phyloP scores from a whole-genome alignment of 148 eudicot genomes.

The Dysphania ambrosioides region DNA sequence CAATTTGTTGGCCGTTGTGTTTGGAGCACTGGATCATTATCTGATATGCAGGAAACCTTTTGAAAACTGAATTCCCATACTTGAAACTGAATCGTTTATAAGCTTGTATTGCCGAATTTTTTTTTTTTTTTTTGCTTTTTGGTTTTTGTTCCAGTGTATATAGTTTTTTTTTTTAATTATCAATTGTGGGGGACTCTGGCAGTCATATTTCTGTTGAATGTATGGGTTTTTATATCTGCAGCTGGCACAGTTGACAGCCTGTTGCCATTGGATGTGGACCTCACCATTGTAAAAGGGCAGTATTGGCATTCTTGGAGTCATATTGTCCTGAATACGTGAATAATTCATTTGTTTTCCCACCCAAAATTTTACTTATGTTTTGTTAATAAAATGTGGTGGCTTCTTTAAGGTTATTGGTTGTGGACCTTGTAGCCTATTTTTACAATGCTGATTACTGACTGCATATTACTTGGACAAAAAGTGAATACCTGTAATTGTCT shows the following conservation, averaged over 20 bases:
- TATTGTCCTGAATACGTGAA: slow-evolving; percentile 24
- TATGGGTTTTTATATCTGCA: slow-evolving; percentile 29
- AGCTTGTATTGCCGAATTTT: neutral
- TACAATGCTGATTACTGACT: slow-evolving; percentile 3
- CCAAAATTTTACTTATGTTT: slow-evolving; percentile 2
- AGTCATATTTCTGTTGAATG: slow-evolving; percentile 28
- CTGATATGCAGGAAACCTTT: too few species aligned
- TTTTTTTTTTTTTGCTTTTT: slow-evolving; percentile 2
- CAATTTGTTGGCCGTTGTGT: slow-evolving; percentile 12
- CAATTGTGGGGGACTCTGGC: slow-evolving; percentile 15
- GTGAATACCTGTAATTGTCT: slow-evolving; percentile 4
- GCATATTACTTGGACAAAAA: slow-evolving; percentile 1
- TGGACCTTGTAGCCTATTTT: slow-evolving; percentile 7
- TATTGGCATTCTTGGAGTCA: slow-evolving; percentile 20
- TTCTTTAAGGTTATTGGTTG: slow-evolving; percentile 15
- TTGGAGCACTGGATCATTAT: neutral
- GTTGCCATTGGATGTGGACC: slow-evolving; percentile 36
- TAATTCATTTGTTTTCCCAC: slow-evolving; percentile 19
- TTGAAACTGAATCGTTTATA: neutral
- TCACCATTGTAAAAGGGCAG: slow-evolving; percentile 27
- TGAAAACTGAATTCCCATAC: too few species aligned
- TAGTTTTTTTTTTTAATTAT: slow-evolving; percentile 17
- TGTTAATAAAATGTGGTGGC: slow-evolving; percentile 11
- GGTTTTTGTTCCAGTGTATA: slow-evolving; percentile 12
- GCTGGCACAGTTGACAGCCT: slow-evolving; percentile 39